A percentile compares a stretch with the other conserved stretches of the same genome.
Evolutionary conservation across 305 asterid genomes (phyloP).

Genomic region (Euphrasia arctica): DNA sequence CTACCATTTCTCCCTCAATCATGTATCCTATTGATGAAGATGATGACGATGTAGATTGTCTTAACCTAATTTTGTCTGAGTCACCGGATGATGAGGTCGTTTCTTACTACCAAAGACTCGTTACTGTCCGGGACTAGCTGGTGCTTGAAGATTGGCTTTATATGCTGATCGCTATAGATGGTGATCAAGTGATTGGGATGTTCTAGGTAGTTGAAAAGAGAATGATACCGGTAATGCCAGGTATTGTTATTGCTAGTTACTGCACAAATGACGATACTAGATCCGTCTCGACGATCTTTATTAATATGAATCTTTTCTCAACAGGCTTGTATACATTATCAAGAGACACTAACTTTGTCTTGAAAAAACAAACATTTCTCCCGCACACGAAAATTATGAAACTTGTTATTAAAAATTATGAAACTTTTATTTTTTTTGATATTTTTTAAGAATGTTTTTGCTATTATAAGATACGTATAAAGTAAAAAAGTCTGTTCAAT

Average conservation of each 20-base stretch:
- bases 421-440: too few relatives aligned
- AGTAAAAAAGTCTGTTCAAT: too few relatives aligned
- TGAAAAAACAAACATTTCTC: background rate
- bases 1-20: too few relatives aligned
- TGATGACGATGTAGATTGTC: too few relatives aligned
- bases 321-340: slow-evolving; percentile 42
- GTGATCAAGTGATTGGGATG: slow-evolving; percentile 63
- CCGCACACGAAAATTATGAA: too few relatives aligned
- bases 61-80: too few relatives aligned
- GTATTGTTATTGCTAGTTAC: too few relatives aligned
- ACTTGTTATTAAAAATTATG: too few relatives aligned
- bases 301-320: slow-evolving; percentile 71
- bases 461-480: too few relatives aligned
- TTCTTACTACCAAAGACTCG: slow-evolving; percentile 63
- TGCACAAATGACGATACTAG: slow-evolving; percentile 38
- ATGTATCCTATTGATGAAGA: too few relatives aligned
- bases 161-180: slow-evolving; percentile 41
- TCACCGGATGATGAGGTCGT: slow-evolving; percentile 40
- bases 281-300: slow-evolving; percentile 59
- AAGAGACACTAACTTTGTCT: background rate
- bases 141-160: slow-evolving; percentile 81
- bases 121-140: slow-evolving; percentile 58
- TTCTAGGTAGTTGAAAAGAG: slow-evolving; percentile 44
- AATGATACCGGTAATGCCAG: slow-evolving; percentile 64
- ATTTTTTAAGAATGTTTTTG: too few relatives aligned